A percentile compares a stretch with the other conserved stretches of the same genome.
These are phyloP conservation scores for Haplosporangium sp. DNA, from an alignment of 371 early-diverging fungal species.

Conservation along the genomic window DNA sequence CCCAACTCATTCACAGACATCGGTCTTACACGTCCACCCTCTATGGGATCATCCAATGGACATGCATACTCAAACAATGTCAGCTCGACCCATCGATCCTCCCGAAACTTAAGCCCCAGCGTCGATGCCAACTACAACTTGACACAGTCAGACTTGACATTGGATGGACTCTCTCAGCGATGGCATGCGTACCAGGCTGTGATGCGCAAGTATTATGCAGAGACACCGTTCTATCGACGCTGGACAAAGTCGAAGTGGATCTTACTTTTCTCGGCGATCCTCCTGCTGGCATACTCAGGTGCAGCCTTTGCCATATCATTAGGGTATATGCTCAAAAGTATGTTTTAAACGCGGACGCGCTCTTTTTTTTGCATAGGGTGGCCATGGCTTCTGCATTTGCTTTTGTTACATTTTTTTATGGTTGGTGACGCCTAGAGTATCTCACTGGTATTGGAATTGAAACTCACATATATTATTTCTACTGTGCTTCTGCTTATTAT, in stretches of 20 bases:
- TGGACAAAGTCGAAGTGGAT: constrained; percentile 54
- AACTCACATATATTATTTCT: too few relatives aligned
- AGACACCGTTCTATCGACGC: constrained; percentile 37
- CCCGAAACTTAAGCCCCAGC: constrained; percentile 5
- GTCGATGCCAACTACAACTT: constrained; percentile 23
- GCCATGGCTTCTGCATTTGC: neutral
- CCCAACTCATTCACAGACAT: neutral
- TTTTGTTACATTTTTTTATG: neutral
- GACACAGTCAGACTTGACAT: constrained; percentile 40
- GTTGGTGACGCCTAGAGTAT: neutral
- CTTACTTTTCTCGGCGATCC: constrained; percentile 25
- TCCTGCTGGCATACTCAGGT: constrained; percentile 31
- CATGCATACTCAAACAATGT: constrained; percentile 5
- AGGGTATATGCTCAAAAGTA: constrained; percentile 39
- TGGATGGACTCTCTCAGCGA: constrained; percentile 41
- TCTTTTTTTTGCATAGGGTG: neutral
- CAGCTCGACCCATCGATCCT: constrained; percentile 22
- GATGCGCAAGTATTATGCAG: constrained; percentile 39
- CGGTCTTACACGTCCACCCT: constrained; percentile 2
- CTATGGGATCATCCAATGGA: constrained; percentile 14
- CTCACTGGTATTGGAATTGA: neutral
- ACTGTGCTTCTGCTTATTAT: too few relatives aligned
- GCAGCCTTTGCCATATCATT: constrained; percentile 26
- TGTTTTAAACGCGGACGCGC: neutral
- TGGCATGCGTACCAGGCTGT: constrained; percentile 47